Base-by-base conservation (phyloP, 306 rosid genomes). In the Cucurbita ficifolia region DNA sequence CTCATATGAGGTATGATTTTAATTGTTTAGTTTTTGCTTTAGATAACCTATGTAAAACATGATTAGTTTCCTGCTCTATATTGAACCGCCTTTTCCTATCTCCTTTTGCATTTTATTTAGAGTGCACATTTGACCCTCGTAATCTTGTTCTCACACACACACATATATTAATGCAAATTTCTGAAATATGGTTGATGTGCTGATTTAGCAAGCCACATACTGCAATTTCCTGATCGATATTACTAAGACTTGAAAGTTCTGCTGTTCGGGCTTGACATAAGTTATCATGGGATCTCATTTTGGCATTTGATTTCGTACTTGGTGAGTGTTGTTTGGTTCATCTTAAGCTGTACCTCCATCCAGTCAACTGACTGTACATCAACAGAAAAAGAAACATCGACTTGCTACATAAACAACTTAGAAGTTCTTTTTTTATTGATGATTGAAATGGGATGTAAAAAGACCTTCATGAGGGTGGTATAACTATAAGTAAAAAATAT, bases 1-100 rank as follows among this genome's bases (percentile, higher is more conserved):
- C 80, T 90, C 96, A 11, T 81, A 81, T 67, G 98, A 94, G 98
- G 98, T 94, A 81, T 75, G 76, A 69, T 79, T 75, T 65, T 83
- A 79, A 65, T 45, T 49, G 38, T 48, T 13, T 73, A 18, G 70
- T 12, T 65, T 29, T 71, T 12, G 19, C 72, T 21, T 42, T 17
- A 39, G 39, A 39, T 17, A 9, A 36, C 38, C 70, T 4, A 61
- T 36, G 69, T 61, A 17, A 62, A 62, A n/a, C 45, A 33, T 36
- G 12, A 14, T 7, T 61, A n/a, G 0, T 61, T 36, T 14, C 48
- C 29, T 10, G 48, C 48, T 17, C 29, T 62, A 24, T 24, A 4
- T 38, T 60, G 36, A 18, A 29, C 14, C 3, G 11, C 38, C 49
- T 39, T 38, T 62, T 63, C 40, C 19, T 8, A 8, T 63, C 50